These are phyloP conservation scores for Lactarius trivialis DNA, from an alignment of 768 basidiomycete species.

Conservation along the genomic window DNA sequence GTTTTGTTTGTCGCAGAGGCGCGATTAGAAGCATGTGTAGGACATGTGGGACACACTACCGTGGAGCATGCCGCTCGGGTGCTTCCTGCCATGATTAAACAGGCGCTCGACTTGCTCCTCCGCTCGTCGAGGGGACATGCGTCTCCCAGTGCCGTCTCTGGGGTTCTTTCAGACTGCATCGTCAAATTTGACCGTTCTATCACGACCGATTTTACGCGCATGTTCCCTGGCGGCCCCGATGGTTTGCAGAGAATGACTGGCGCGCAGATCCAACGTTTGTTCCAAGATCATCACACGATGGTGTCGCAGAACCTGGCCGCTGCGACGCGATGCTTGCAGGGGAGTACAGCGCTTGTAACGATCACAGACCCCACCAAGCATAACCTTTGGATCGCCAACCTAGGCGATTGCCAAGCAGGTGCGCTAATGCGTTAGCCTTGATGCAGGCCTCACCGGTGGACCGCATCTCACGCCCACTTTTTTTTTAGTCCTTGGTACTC, in stretches of 20 bases:
- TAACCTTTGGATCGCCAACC: conserved; percentile 73
- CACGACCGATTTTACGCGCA: conserved; percentile 36
- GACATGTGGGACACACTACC: conserved; percentile 44
- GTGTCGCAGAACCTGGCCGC: conserved; percentile 59
- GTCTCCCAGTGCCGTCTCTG: conserved; percentile 33
- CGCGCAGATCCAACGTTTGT: conserved; percentile 47
- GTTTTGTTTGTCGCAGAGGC: neutral
- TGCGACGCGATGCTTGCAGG: conserved; percentile 69
- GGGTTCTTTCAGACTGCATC: conserved; percentile 35
- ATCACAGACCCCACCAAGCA: conserved; percentile 62
- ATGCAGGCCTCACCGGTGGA: neutral
- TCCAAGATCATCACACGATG: conserved; percentile 59
- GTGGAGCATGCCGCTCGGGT: conserved; percentile 39
- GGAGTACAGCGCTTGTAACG: conserved; percentile 69
- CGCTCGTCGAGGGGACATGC: conserved; percentile 25
- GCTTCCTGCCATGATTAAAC: conserved; percentile 38
- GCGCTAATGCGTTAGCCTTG: conserved; percentile 39
- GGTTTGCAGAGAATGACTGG: conserved; percentile 40
- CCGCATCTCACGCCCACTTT: conserved; percentile 6
- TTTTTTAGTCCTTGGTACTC: conserved; percentile 39
- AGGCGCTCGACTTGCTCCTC: conserved; percentile 34
- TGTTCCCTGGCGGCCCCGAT: conserved; percentile 50
- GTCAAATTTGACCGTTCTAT: conserved; percentile 38
- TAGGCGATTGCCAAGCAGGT: conserved; percentile 79
- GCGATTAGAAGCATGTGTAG: conserved; percentile 26